Conservation (phyloP, 2,329 filamentous ascomycete species). For the Aspergillus pseudonomiae region DNA sequence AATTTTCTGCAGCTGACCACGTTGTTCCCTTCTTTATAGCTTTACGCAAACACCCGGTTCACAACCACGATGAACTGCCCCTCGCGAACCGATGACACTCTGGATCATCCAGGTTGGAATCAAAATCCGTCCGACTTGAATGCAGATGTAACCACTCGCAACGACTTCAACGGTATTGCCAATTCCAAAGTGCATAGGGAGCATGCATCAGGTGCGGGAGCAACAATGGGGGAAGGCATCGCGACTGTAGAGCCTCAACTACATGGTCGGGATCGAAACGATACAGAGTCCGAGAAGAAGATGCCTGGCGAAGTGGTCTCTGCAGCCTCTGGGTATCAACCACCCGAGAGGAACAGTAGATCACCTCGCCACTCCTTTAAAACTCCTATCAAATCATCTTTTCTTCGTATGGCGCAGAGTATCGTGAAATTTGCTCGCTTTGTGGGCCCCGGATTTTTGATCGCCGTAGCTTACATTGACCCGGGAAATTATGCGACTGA, state of each 20-base stretch:
- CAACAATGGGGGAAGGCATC: conserved; percentile 26
- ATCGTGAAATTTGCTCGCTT: conserved; percentile 48
- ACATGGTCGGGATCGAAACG: conserved; percentile 25
- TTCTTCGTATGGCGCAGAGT: conserved; percentile 28
- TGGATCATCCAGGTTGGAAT: conserved; percentile 59
- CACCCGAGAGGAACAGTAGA: conserved; percentile 33
- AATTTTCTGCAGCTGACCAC: not conserved
- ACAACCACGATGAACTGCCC: conserved; percentile 63
- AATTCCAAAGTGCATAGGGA: conserved; percentile 58
- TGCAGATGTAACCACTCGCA: conserved; percentile 63
- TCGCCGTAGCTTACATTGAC: conserved; percentile 54
- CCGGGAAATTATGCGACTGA: conserved; percentile 55
- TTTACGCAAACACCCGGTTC: not conserved
- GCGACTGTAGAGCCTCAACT: conserved; percentile 25
- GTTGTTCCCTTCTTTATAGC: not conserved
- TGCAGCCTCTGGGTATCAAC: conserved; percentile 31
- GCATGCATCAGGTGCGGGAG: conserved; percentile 30
- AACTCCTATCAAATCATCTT: conserved; percentile 19
- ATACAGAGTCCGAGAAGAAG: conserved; percentile 27
- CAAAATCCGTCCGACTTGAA: conserved; percentile 62
- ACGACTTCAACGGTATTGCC: conserved; percentile 63
- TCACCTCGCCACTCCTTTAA: conserved; percentile 36
- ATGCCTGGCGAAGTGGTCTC: conserved; percentile 32
- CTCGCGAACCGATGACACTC: conserved; percentile 61
- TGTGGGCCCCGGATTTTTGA: conserved; percentile 52